Evolutionary conservation across 2,329 filamentous ascomycete genomes (phyloP).

Genomic region (Volutella citrinella): DNA sequence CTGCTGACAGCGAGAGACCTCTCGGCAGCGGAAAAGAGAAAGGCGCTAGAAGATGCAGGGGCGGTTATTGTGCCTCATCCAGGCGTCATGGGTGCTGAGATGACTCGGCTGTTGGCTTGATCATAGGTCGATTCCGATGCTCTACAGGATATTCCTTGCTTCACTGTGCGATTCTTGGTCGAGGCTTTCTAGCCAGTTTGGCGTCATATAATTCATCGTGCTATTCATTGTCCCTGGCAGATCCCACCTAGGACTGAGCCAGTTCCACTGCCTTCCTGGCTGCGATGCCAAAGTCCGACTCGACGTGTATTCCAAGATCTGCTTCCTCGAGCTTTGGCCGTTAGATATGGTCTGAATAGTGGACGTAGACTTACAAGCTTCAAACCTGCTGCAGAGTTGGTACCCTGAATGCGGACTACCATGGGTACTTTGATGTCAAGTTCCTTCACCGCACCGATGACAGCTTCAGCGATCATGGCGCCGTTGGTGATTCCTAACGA

Average conservation of each 20-base stretch:
- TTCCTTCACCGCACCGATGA: slow-evolving; percentile 36
- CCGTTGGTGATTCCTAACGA: slow-evolving; percentile 40
- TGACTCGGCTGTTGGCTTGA: slow-evolving; percentile 32
- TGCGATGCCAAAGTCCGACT: slow-evolving; percentile 33
- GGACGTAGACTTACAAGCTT: neutral
- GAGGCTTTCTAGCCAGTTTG: too few species aligned
- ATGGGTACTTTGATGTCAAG: slow-evolving; percentile 31
- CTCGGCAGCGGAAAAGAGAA: slow-evolving; percentile 30
- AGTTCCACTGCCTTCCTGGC: slow-evolving; percentile 29
- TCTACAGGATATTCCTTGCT: too few species aligned
- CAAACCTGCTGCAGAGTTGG: neutral
- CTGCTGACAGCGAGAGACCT: slow-evolving; percentile 38
- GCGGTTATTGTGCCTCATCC: slow-evolving; percentile 37
- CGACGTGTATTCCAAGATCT: slow-evolving; percentile 30
- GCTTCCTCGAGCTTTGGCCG: slow-evolving; percentile 35
- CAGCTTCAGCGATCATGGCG: slow-evolving; percentile 47
- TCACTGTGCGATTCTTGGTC: too few species aligned
- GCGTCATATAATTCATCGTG: too few species aligned
- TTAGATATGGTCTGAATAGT: neutral
- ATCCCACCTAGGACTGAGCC: too few species aligned
- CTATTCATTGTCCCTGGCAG: too few species aligned
- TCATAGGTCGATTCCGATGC: too few species aligned
- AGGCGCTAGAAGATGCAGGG: slow-evolving; percentile 33
- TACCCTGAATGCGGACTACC: neutral
- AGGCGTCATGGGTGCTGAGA: slow-evolving; percentile 33